phyloP scores from a whole-genome alignment of 176 grass and related monocot species.

The Saccharum spontaneum region DNA sequence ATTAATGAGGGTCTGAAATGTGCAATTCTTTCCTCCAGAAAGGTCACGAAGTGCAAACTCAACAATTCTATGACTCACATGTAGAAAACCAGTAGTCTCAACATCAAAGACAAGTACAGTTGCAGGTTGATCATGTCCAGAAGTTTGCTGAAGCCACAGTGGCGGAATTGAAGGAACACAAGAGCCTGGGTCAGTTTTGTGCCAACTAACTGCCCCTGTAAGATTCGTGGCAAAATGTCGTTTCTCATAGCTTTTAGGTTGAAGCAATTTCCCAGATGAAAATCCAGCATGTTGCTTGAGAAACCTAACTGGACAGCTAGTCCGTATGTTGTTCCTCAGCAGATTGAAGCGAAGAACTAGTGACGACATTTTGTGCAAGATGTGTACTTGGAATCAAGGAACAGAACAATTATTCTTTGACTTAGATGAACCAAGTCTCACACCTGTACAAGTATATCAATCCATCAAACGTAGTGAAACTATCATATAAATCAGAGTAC shows the following conservation, averaged over 20 bases:
- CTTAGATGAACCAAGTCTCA: neutral
- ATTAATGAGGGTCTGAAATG: slow-evolving; percentile 85
- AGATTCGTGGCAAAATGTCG: slow-evolving; percentile 34
- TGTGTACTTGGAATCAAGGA: slow-evolving; percentile 29
- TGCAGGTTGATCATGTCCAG: slow-evolving; percentile 34
- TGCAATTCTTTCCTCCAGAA: slow-evolving; percentile 75
- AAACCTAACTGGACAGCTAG: slow-evolving; percentile 29
- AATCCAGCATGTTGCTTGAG: slow-evolving; percentile 32
- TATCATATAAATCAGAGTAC: neutral
- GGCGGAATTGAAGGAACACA: slow-evolving; percentile 35
- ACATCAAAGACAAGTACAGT: slow-evolving; percentile 78
- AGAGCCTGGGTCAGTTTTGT: slow-evolving; percentile 23
- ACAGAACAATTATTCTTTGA: neutral
- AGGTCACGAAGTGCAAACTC: slow-evolving; percentile 76
- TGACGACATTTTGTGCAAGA: slow-evolving; percentile 55
- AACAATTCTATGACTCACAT: slow-evolving; percentile 50
- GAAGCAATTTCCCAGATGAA: slow-evolving; percentile 38
- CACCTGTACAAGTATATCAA: neutral
- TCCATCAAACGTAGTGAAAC: neutral
- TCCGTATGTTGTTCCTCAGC: slow-evolving; percentile 40
- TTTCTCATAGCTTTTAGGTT: slow-evolving; percentile 30
- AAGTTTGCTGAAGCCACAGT: slow-evolving; percentile 25
- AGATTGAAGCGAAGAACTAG: slow-evolving; percentile 45
- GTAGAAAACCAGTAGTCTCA: slow-evolving; percentile 67
- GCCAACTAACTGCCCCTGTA: slow-evolving; percentile 25